Evolutionary conservation across 495 filamentous ascomycete species (phyloP), one percentile per base, ranked within the genome.

Genomic region (Pseudotulostoma volvatum): DNA sequence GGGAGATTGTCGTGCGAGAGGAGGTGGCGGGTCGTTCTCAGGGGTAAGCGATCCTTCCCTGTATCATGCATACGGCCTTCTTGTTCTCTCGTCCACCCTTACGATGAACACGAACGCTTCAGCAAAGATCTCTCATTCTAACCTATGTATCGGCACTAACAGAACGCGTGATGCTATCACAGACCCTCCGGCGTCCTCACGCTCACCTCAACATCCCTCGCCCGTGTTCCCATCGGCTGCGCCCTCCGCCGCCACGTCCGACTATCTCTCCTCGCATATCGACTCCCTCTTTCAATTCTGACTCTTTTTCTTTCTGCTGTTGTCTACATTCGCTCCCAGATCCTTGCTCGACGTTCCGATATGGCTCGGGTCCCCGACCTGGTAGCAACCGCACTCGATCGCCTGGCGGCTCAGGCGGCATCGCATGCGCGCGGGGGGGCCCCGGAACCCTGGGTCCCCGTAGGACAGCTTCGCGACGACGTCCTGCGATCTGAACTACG

Each of bases 241-340:
- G 74, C 83, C 64, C 48, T 87, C 82, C 74, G 73, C 66, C 76
- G 87, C 66, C 85, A 84, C 65, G 63, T 92, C 73, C 74, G 82
- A 67, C 79, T 81, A 75, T 74, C 88, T 70, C 59, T 94, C 83
- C 77, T 82, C 71, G 71, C 80, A 79, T 73, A 96, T 94, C 75
- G 90, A 84, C 66, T 92, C 74, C 66, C 79, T 71, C 73, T 95
- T 93, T 70, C 73, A 67, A 50, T 74, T 68, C 48, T 90, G 59
- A 59, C 73, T 31, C 34, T 77, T 3, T 39, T 67, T n/a, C 23
- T 73, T 18, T 43, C 64, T 15, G 52, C 57, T 9, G 41, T 70
- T 8, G 43, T 66, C 33, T 84, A 83, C 52, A 66, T 59, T 17
- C 75, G 77, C 16, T 56, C 67, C 42, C 60, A 63, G 37, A 64